These are phyloP conservation scores for Talaromyces rugulosus DNA, from an alignment of 2,329 filamentous ascomycete species.

Conservation along the genomic window DNA sequence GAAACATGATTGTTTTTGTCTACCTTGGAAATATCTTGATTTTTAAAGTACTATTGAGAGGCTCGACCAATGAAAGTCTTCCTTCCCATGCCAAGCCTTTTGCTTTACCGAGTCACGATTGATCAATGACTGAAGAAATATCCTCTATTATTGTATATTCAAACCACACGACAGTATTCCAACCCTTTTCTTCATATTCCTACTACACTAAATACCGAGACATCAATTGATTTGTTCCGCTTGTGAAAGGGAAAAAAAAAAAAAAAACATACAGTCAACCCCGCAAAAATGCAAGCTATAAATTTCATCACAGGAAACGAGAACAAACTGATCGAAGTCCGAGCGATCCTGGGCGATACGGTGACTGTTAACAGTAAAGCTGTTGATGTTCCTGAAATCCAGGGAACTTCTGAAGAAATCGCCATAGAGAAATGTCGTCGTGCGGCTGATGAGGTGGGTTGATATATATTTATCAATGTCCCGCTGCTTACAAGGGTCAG, in stretches of 20 bases:
- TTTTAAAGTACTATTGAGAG: neutral
- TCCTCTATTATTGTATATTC: neutral
- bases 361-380: constrained; percentile 71
- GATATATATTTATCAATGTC: neutral
- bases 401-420: constrained; percentile 89
- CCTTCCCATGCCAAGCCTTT: neutral
- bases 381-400: constrained; percentile 82
- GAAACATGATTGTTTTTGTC: neutral
- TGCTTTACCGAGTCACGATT: neutral
- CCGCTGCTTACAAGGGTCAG: constrained; percentile 41
- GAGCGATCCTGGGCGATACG: constrained; percentile 71
- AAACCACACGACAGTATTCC: neutral
- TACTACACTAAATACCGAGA: neutral
- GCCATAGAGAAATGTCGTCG: constrained; percentile 79
- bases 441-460: constrained; percentile 68
- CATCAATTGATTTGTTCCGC: neutral
- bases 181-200: neutral
- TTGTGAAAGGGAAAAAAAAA: neutral
- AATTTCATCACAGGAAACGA: constrained; percentile 97
- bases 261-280: neutral
- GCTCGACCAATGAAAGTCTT: neutral
- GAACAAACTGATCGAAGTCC: constrained; percentile 88
- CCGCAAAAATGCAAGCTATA: constrained; percentile 48
- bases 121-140: neutral
- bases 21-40: neutral